Conservation (phyloP, 768 basidiomycete species). For the Amanita pallidorosea region DNA sequence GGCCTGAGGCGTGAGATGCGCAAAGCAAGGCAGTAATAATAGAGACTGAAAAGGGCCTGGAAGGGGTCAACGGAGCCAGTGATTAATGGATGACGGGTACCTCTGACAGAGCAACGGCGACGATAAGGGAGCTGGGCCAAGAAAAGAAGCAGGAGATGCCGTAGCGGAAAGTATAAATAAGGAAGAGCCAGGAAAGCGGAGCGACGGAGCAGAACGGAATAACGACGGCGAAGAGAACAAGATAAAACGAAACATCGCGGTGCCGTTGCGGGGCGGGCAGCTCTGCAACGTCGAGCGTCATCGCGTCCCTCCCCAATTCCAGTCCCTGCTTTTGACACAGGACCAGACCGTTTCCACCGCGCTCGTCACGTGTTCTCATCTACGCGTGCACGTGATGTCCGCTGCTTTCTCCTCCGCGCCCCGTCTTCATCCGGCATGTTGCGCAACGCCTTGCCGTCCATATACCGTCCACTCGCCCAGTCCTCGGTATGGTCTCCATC, state of each 20-base stretch:
- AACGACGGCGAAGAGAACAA: conserved; percentile 45
- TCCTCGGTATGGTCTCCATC: conserved; percentile 36
- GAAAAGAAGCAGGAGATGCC: conserved; percentile 30
- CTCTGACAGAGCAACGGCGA: conserved; percentile 48
- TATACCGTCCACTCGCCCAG: conserved; percentile 39
- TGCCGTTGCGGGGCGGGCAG: conserved; percentile 21
- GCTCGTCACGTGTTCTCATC: neutral
- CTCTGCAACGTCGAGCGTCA: conserved; percentile 28
- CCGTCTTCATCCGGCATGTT: conserved; percentile 40
- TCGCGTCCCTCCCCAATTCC: conserved; percentile 5
- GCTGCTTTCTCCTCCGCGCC: neutral
- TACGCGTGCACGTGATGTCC: neutral
- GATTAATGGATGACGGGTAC: conserved; percentile 21
- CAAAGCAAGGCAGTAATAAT: conserved; percentile 42
- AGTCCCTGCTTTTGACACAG: too few relatives aligned
- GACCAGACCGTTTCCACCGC: neutral
- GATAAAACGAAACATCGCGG: conserved; percentile 43
- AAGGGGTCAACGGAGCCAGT: conserved; percentile 3
- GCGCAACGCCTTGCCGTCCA: conserved; percentile 50
- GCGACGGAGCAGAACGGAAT: conserved; percentile 54
- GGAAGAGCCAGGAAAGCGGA: conserved; percentile 58
- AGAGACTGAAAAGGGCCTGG: conserved; percentile 62
- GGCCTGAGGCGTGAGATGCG: conserved; percentile 37
- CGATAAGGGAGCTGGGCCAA: conserved; percentile 25
- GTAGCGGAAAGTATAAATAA: conserved; percentile 35